Percentiles rank a stretch among this genome's conserved stretches.
Evolutionary conservation across 2,329 filamentous ascomycete species (phyloP).

Genomic region (Triangularia setosa): DNA sequence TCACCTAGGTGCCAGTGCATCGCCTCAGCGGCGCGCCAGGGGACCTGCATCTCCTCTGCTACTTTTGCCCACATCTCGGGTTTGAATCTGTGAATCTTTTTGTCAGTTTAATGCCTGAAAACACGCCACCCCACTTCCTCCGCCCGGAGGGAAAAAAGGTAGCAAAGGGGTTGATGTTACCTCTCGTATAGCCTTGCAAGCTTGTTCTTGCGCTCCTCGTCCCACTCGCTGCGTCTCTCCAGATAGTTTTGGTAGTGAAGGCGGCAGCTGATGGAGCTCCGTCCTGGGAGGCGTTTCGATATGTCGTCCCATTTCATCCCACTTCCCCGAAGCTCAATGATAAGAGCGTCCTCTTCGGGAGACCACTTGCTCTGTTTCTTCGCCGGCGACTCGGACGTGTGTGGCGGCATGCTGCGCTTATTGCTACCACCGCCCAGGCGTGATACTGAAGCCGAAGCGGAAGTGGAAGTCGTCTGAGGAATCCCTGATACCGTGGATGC

Average conservation of each 20-base stretch:
- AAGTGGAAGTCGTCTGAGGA: slow-evolving; percentile 1
- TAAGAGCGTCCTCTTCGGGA: slow-evolving; percentile 84
- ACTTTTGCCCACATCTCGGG: slow-evolving; percentile 97
- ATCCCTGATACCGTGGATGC: slow-evolving; percentile 7
- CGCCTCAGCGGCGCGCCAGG: slow-evolving; percentile 91
- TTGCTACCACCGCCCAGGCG: slow-evolving; percentile 21
- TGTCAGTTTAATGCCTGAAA: slow-evolving; percentile 23
- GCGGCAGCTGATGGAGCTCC: slow-evolving; percentile 90
- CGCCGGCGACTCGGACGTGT: slow-evolving; percentile 63
- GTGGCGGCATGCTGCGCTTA: slow-evolving; percentile 51
- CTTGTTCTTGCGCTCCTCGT: slow-evolving; percentile 97
- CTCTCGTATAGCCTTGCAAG: slow-evolving; percentile 91
- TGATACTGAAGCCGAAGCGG: slow-evolving; percentile 2
- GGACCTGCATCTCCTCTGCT: slow-evolving; percentile 89
- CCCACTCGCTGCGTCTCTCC: slow-evolving; percentile 89
- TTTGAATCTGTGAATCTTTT: slow-evolving; percentile 68
- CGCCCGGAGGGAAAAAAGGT: neutral
- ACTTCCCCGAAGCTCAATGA: slow-evolving; percentile 83
- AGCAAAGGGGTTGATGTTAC: slow-evolving; percentile 47
- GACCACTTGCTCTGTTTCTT: slow-evolving; percentile 99
- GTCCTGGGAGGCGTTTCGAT: slow-evolving; percentile 81
- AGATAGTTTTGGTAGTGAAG: slow-evolving; percentile 97
- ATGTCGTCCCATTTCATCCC: slow-evolving; percentile 99
- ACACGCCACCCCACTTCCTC: neutral
- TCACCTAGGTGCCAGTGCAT: slow-evolving; percentile 99